Evolutionary conservation across 306 rosid genomes (phyloP), one percentile per base, ranked within the genome.

Genomic region (Acacia crassicarpa): DNA sequence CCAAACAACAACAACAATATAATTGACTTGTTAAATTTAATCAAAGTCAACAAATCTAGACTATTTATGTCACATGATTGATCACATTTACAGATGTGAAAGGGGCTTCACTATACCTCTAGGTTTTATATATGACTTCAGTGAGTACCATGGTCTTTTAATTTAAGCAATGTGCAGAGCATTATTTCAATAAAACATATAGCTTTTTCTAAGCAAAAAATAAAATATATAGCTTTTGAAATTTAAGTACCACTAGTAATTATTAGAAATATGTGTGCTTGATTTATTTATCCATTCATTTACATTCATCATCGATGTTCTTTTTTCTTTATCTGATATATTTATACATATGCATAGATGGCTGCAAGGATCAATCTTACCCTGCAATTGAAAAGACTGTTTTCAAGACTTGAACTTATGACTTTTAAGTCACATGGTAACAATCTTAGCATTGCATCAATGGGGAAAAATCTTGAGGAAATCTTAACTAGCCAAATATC

Each of bases 321-420:
- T 53, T 14, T 16, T 16, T 4, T 49, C 56, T 13, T 13, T 46
- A 46, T 46, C 12, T 2, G 53, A 32, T 32, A 32, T 32, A 32
- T 32, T 2, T 32, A 3, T 32, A 3, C 3, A 32, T 32, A 32
- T 32, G 2, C 2, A 32, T 32, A 2, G 1, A 3, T 32, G 38
- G 3, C 0, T 33, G 0, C 4, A 4, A 3, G 35, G 6, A 2
- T 4, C 5, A 33, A 33, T 33, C 0, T 33, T 33, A 33, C 38
- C 5, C 5, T 33, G 3, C 0, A 33, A 33, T 33, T 0, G 0
- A 0, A 33, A 3, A 33, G 5, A 33, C 0, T 33, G 0, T 33
- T 4, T 33, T 33, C 0, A 33, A 0, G 0, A 33, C 4, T 33
- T 33, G 38, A 33, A 4, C 38, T 33, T 6, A 4, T 33, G 0